These are phyloP conservation scores for Botrytis elliptica DNA, from an alignment of 2,329 filamentous ascomycete genomes.

Conservation along the genomic window DNA sequence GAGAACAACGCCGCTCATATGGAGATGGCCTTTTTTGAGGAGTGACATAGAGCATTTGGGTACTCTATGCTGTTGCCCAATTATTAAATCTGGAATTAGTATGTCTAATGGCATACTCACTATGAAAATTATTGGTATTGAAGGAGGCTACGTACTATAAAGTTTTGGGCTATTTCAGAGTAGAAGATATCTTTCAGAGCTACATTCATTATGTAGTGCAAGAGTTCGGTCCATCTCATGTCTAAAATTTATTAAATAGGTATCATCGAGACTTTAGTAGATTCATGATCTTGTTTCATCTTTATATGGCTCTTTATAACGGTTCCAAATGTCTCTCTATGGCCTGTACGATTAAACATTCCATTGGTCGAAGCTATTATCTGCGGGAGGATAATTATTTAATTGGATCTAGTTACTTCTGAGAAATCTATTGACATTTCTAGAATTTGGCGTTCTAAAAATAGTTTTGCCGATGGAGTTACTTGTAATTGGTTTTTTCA, in stretches of 20 bases:
- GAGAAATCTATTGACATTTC: no score
- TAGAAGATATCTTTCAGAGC: neutral
- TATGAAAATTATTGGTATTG: neutral
- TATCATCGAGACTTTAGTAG: neutral
- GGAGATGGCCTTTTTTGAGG: no score
- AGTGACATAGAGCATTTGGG: neutral
- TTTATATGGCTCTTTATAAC: neutral
- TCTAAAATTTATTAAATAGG: neutral
- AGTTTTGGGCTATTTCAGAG: neutral
- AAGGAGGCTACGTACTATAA: neutral
- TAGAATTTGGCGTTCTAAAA: neutral
- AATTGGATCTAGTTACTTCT: neutral
- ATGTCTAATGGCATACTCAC: neutral
- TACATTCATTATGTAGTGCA: neutral
- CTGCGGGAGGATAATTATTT: neutral
- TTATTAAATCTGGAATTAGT: neutral
- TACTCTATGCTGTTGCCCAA: neutral
- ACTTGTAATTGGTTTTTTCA: no score
- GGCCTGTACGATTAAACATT: neutral
- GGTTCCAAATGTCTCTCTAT: neutral
- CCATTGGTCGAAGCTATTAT: neutral
- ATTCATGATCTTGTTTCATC: neutral
- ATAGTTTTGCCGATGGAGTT: accelerated
- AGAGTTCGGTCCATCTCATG: neutral
- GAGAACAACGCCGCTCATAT: neutral